These are phyloP conservation scores for Cystobasidium slooffiae DNA, from an alignment of 1,284 basidiomycete genomes.

Conservation along the genomic window DNA sequence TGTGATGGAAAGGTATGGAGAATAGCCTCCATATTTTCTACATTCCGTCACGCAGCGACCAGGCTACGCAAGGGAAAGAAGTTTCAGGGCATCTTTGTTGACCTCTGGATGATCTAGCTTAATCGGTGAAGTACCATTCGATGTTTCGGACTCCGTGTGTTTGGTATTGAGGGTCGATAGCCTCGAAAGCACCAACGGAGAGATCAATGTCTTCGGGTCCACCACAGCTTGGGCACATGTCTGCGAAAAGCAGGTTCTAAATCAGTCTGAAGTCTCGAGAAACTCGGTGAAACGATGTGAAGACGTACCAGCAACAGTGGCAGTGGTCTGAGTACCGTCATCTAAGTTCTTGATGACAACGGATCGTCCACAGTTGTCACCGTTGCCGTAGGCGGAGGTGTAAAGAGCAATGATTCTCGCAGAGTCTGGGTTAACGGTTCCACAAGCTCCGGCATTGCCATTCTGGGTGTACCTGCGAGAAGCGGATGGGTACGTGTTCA, in stretches of 20 bases:
- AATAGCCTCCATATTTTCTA: too few species aligned
- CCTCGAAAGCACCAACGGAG: conserved; percentile 35
- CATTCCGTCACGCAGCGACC: too few species aligned
- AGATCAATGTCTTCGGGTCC: conserved; percentile 35
- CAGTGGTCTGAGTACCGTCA: conserved; percentile 37
- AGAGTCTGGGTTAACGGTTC: conserved; percentile 34
- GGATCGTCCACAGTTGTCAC: conserved; percentile 30
- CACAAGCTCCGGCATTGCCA: conserved; percentile 41
- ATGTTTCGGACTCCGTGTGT: conserved; percentile 43
- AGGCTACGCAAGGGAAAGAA: not conserved
- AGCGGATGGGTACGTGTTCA: not conserved
- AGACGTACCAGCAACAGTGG: conserved; percentile 34
- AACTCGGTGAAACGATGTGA: too few species aligned
- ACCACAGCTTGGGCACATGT: conserved; percentile 37
- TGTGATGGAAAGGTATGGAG: not conserved
- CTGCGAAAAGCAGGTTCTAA: too few species aligned
- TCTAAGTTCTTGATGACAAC: conserved; percentile 41
- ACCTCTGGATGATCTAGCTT: not conserved
- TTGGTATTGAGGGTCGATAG: conserved; percentile 35
- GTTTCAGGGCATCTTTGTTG: not conserved
- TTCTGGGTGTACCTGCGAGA: conserved; percentile 30
- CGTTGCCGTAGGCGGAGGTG: conserved; percentile 27
- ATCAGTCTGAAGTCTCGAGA: too few species aligned
- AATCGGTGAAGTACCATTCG: conserved; percentile 38
- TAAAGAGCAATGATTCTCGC: conserved; percentile 42